Base-by-base conservation (phyloP, 176 grass and related monocot species). In the Elaeis guineensis region DNA sequence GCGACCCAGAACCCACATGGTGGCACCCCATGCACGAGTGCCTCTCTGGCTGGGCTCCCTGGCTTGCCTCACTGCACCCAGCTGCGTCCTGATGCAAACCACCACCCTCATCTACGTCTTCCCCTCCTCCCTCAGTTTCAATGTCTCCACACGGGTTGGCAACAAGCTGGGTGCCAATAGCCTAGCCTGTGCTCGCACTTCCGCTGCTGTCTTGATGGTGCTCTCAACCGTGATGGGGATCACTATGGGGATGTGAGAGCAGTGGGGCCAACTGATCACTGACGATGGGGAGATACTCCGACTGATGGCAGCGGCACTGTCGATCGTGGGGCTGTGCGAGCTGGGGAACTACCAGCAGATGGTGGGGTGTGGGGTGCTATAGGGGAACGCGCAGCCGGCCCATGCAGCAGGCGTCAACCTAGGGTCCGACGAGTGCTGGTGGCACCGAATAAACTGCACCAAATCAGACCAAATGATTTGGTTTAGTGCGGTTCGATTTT, bases 321-420 rank as follows among this genome's bases (percentile, higher is more conserved):
- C 92, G 0, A 50, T 97, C 32, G 75, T 97, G 17, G 92, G 92
- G 51, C 79, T 97, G 23, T 97, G 92, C 69, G 92, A 97, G 87
- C 92, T 97, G 26, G 92, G 92, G 0, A 97, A 97, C 63, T 91
- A 87, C 78, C 92, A 87, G 57, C 92, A 97, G 78, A 97, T 87
- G 19, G 87, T 97, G 16, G 84, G 87, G 17, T 97, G 92, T 58
- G 92, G 92, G 57, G 92, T 97, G 21, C 74, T 97, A 49, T 72
- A 87, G 21, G 92, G 87, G 2, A 97, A 81, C 59, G 92, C 92
- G 6, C 60, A 84, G 64, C 92, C 92, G 23, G 25, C 73, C 9
- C 83, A 73, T 22, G 92, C 92, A 11, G 92, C 92, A 11, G 84
- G 75, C 69, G 78, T 97, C 48, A 97, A 97, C 82, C 92, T 97